A percentile compares a stretch with the other conserved stretches of the same genome.
phyloP scores from a whole-genome alignment of 306 rosid genomes.

The Trifolium pratense region DNA sequence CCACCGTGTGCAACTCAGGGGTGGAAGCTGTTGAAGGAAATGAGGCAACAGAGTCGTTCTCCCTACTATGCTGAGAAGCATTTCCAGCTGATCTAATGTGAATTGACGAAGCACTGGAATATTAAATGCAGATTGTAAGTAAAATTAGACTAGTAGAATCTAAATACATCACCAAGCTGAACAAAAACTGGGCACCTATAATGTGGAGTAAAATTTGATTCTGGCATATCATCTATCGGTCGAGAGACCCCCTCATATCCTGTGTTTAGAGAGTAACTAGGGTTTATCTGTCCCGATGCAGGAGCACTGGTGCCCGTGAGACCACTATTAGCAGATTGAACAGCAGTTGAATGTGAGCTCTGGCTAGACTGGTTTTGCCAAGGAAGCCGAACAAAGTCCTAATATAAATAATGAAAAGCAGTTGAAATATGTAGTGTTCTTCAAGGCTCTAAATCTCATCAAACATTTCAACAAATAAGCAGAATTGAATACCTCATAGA shows the following conservation, averaged over 20 bases:
- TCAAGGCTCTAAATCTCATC: conserved; percentile 8
- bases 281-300: conserved; percentile 63
- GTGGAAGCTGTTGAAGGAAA: conserved; percentile 73
- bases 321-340: conserved; percentile 59
- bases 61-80: conserved; percentile 68
- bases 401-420: conserved; percentile 39
- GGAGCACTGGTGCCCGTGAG: conserved; percentile 66
- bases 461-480: conserved; percentile 2
- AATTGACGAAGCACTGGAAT: conserved; percentile 66
- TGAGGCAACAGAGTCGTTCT: conserved; percentile 75
- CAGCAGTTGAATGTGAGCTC: conserved; percentile 63
- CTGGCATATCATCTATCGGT: conserved; percentile 67
- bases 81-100: conserved; percentile 66
- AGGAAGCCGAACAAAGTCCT: conserved; percentile 98
- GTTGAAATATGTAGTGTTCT: conserved; percentile 18
- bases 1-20: conserved; percentile 72
- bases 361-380: conserved; percentile 92
- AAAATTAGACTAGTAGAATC: conserved; percentile 22
- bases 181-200: conserved; percentile 54
- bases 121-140: conserved; percentile 39
- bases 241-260: conserved; percentile 84
- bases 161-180: not conserved
- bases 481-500: conserved; percentile 74
- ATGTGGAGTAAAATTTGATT: conserved; percentile 66
- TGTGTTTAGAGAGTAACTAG: conserved; percentile 63